These are phyloP conservation scores for Alternaria rosae DNA, from an alignment of 2,329 filamentous ascomycete genomes.

Conservation along the genomic window DNA sequence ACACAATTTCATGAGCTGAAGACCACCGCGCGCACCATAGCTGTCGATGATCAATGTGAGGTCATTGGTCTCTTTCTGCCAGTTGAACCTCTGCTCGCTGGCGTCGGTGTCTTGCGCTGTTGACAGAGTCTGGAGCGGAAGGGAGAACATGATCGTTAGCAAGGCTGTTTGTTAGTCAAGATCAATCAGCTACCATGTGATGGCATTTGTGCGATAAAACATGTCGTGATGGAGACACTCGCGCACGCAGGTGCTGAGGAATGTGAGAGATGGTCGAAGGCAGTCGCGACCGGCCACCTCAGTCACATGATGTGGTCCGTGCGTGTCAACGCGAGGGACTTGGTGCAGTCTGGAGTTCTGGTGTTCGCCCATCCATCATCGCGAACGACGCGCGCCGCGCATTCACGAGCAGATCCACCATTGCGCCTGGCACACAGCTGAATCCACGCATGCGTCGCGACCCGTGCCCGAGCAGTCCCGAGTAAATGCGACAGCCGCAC, in stretches of 20 bases:
- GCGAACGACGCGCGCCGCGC: conserved; percentile 43
- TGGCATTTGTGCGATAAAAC: background rate
- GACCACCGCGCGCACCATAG: conserved; percentile 32
- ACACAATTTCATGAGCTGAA: conserved; percentile 50
- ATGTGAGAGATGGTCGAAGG: conserved; percentile 8
- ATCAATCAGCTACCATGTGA: background rate
- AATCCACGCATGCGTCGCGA: conserved; percentile 32
- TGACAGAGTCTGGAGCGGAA: conserved; percentile 44
- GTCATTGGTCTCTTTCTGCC: conserved; percentile 44
- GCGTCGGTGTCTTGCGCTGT: conserved; percentile 41
- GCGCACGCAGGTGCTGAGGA: background rate
- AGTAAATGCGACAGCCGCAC: conserved; percentile 48
- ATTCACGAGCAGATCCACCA: conserved; percentile 31
- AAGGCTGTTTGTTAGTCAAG: background rate
- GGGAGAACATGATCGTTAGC: conserved; percentile 37
- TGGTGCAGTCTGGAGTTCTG: conserved; percentile 36
- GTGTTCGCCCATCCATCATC: conserved; percentile 42
- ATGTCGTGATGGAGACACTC: background rate
- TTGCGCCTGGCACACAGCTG: conserved; percentile 31
- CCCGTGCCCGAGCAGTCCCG: conserved; percentile 17
- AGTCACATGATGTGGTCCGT: conserved; percentile 29
- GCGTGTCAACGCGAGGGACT: conserved; percentile 29
- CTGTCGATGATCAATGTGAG: conserved; percentile 46
- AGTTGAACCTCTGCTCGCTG: conserved; percentile 41
- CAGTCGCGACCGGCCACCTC: conserved; percentile 18